Evolutionary conservation across 2,329 filamentous ascomycete genomes (phyloP), one percentile per base, ranked within the genome.

Genomic region (Samsoniella hepiali): DNA sequence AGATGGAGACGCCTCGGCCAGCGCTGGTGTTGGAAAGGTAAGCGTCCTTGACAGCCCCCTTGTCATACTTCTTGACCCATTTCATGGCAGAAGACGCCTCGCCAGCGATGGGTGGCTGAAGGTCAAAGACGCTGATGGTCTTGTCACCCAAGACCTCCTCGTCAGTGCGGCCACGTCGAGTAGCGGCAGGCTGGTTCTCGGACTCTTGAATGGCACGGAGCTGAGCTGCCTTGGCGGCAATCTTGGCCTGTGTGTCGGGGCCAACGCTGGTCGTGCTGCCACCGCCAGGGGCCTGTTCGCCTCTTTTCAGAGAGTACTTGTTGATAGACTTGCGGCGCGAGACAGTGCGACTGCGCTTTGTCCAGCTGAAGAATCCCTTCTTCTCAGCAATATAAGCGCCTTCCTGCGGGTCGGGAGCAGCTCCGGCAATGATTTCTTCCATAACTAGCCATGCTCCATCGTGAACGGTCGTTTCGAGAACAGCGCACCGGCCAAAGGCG

Each of bases 21-120:
- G 90, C 88, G 67, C 82, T 86, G 55, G 78, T 80, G 72, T 96
- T 88, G 53, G 87, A 85, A 58, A 98, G 82, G 75, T 98, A 98
- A n/a, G 91, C 88, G 67, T 91, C 88, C 61, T 93, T 88, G 66
- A 96, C 89, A 8, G 89, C 82, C 70, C 95, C 88, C 77, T 95
- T 96, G 77, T 98, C 95, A 73, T 97, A 98, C 70, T 93, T 93
- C 75, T 84, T 94, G 38, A 94, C 92, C 95, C 95, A 99, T 75
- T 97, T 96, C 88, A 99, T 89, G 1, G 95, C 95, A 31, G 93
- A 91, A 9, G 91, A 95, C 22, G 93, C 94, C 74, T 97, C 95
- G 60, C 83, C 92, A 71, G 93, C 82, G 66, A 98, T 89, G 60
- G 88, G 84, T 1, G 93, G 90, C 72, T 97, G 93, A 54, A 98